These are phyloP conservation scores for Leptoxyphium fumago DNA, from an alignment of 2,329 filamentous ascomycete genomes.

Conservation along the genomic window DNA sequence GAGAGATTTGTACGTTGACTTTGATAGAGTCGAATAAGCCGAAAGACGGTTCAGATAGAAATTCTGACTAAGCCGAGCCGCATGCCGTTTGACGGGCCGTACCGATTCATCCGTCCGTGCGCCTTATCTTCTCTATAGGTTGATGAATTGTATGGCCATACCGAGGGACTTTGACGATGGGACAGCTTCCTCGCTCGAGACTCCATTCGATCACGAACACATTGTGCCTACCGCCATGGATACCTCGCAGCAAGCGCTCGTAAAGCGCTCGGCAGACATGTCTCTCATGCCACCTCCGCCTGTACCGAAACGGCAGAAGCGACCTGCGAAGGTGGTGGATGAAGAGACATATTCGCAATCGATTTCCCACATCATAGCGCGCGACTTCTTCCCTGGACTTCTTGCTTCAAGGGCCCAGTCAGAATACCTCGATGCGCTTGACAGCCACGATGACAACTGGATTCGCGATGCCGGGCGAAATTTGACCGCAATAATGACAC, in stretches of 20 bases:
- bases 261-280: conserved; percentile 49
- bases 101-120: no score
- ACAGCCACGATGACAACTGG: conserved; percentile 74
- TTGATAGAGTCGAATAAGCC: no score
- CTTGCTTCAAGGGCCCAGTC: conserved; percentile 74
- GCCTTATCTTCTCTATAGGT: no score
- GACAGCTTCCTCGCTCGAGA: no score
- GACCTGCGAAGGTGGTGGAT: conserved; percentile 74
- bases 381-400: conserved; percentile 92
- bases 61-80: no score
- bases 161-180: no score
- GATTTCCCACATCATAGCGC: conserved; percentile 83
- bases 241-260: conserved; percentile 42
- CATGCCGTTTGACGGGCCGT: no score
- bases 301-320: conserved; percentile 74
- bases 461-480: conserved; percentile 62
- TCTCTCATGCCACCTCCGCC: conserved; percentile 83
- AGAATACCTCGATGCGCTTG: conserved; percentile 82
- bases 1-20: no score
- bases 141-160: no score
- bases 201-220: no score
- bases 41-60: no score
- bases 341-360: conserved; percentile 88
- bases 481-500: conserved; percentile 61
- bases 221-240: not conserved